phyloP scores from a whole-genome alignment of 345 rosid species.

The Limnanthes douglasii region DNA sequence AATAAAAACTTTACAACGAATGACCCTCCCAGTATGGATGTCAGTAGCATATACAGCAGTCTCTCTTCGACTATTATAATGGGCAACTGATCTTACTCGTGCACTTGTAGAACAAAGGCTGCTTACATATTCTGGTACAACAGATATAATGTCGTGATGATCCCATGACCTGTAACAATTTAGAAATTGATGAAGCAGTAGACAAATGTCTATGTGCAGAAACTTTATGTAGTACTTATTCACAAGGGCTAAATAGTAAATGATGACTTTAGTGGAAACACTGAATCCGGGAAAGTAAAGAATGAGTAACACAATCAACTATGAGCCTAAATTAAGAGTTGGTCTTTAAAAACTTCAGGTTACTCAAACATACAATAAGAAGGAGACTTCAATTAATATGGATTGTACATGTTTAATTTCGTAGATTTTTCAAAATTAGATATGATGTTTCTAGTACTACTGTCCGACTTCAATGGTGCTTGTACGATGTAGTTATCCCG shows the following conservation, averaged over 20 bases:
- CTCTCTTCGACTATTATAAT: slow-evolving; percentile 68
- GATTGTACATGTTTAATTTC: too few relatives aligned
- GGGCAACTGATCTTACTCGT: slow-evolving; percentile 59
- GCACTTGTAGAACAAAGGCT: slow-evolving; percentile 80
- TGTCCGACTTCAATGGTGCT: too few relatives aligned
- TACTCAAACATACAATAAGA: too few relatives aligned
- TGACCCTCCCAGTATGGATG: slow-evolving; percentile 54
- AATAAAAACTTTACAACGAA: slow-evolving; percentile 94
- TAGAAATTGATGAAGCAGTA: not conserved
- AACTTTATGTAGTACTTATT: too few relatives aligned
- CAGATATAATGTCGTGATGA: slow-evolving; percentile 79
- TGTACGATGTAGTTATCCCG: too few relatives aligned
- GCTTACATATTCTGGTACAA: slow-evolving; percentile 62
- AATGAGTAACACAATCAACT: not conserved
- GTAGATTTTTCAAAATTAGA: too few relatives aligned
- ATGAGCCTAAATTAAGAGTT: too few relatives aligned
- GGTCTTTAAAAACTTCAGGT: too few relatives aligned
- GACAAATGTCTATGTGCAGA: too few relatives aligned
- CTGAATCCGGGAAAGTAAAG: not conserved
- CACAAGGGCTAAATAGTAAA: too few relatives aligned
- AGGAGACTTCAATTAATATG: too few relatives aligned
- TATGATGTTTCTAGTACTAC: too few relatives aligned
- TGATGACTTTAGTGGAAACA: not conserved
- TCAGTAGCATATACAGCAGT: slow-evolving; percentile 93
- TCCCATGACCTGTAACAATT: slow-evolving; percentile 80